These are phyloP conservation scores for Puccinia triticina DNA, from an alignment of 1,284 basidiomycete genomes.

Conservation along the genomic window DNA sequence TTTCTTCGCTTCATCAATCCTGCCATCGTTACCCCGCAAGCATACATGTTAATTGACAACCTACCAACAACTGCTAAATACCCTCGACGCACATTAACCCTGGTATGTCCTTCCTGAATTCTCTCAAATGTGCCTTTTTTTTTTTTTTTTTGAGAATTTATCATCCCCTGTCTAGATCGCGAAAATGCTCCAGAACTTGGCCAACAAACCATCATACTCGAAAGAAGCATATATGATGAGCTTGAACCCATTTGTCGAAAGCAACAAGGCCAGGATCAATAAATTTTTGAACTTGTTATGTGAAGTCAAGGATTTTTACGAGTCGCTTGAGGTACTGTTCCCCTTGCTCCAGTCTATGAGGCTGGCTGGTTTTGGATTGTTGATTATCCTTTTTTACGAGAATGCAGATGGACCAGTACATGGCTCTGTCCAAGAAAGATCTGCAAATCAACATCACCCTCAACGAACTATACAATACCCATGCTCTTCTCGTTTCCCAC, in stretches of 20 bases:
- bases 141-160: constrained; percentile 8
- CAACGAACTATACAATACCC: constrained; percentile 98
- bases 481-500: constrained; percentile 90
- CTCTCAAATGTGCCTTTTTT: neutral
- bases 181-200: constrained; percentile 98
- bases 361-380: neutral
- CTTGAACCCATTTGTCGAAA: constrained; percentile 96
- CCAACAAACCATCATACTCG: constrained; percentile 96
- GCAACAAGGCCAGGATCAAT: constrained; percentile 95
- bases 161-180: constrained; percentile 71
- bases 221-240: constrained; percentile 99
- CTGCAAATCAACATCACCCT: constrained; percentile 97
- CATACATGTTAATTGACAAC: constrained; percentile 98
- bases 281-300: constrained; percentile 94
- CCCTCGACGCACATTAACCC: constrained; percentile 88
- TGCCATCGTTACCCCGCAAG: constrained; percentile 98
- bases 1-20: constrained; percentile 99
- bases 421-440: constrained; percentile 99
- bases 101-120: constrained; percentile 66
- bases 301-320: constrained; percentile 99
- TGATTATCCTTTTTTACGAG: neutral
- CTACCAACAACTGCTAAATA: constrained; percentile 84
- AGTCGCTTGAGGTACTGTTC: constrained; percentile 82
- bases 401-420: constrained; percentile 94
- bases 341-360: constrained; percentile 1